Evolutionary conservation across 1,284 basidiomycete species (phyloP), one percentile per base, ranked within the genome.

Genomic region (Rhodotorula sp.): DNA sequence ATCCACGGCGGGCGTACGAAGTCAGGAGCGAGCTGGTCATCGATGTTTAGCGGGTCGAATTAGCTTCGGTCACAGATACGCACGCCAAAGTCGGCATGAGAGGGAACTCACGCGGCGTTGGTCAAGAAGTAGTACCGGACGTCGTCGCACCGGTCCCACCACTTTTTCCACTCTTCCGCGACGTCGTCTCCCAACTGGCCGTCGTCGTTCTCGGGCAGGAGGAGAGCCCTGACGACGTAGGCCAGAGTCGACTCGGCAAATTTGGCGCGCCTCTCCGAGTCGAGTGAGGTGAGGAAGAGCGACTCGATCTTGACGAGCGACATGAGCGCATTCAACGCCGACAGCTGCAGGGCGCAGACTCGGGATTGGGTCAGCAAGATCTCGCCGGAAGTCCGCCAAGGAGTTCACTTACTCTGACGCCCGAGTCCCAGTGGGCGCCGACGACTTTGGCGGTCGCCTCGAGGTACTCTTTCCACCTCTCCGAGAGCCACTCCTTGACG

Each of bases 51-150:
- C 16, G 26, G 26, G 29, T 29, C 14, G 26, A 52, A 58, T 57
- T 48, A 20, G 8, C 46, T 31, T 58, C 14, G 62, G 16, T 14
- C 34, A 34, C 34, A 34, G 34, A 8, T 8, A 3, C 4, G 18
- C 1, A 48, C 43, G 48, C 23, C 1, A 5, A 7, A 18, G 39
- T 46, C 20, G 3, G 21, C 10, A 26, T 14, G n/a, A 62, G 51
- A 21, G 49, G 18, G 18, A 39, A 64, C 56, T 48, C 29, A 74
- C 87, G 75, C 67, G 43, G 91, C 85, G 78, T 97, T 93, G 52
- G 91, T 87, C 71, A 97, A 86, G 83, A 97, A 97, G 81, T 91
- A 92, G 89, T 91, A 97, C 69, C 95, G 88, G 39, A 98, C 85
- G 80, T 95, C 92, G 80, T 95, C 84, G 64, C 75, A 76, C 0